A percentile compares a stretch with the other conserved stretches of the same genome.
Evolutionary conservation across 2,329 filamentous ascomycete species (phyloP).

Genomic region (Fusarium oligoseptatum): DNA sequence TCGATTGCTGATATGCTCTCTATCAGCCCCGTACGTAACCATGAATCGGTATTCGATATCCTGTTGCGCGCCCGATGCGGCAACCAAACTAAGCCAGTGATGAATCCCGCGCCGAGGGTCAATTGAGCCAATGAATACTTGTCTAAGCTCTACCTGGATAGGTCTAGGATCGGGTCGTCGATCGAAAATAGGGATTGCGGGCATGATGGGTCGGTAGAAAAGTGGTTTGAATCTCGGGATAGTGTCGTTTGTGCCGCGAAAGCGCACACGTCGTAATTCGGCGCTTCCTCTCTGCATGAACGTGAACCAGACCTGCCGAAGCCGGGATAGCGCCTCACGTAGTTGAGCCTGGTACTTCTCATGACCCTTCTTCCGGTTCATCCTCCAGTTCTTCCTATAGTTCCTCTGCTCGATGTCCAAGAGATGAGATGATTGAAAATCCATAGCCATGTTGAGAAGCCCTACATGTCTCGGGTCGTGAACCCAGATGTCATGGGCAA

Average conservation of each 20-base stretch:
- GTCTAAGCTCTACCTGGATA: not conserved
- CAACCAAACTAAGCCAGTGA: not conserved
- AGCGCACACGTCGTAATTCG: not conserved
- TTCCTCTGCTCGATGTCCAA: too few relatives aligned
- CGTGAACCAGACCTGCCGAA: not conserved
- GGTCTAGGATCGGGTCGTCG: not conserved
- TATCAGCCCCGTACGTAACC: not conserved
- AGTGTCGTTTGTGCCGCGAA: not conserved
- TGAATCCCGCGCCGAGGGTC: not conserved
- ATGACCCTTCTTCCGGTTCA: too few relatives aligned
- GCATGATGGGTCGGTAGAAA: not conserved
- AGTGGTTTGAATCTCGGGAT: not conserved
- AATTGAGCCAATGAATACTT: not conserved
- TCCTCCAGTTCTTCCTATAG: too few relatives aligned
- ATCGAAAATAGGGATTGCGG: not conserved
- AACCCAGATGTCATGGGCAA: not conserved
- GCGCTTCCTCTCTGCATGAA: rapidly evolving
- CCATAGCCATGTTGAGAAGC: not conserved
- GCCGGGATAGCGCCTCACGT: not conserved
- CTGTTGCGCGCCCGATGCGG: rapidly evolving
- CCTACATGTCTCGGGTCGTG: not conserved
- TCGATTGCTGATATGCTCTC: not conserved
- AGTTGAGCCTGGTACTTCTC: not conserved
- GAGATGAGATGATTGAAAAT: too few relatives aligned
- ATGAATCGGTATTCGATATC: not conserved